A percentile compares a stretch with the other conserved stretches of the same genome.
Conservation (phyloP, 495 filamentous ascomycete species). For the Xylaria intraflava region DNA sequence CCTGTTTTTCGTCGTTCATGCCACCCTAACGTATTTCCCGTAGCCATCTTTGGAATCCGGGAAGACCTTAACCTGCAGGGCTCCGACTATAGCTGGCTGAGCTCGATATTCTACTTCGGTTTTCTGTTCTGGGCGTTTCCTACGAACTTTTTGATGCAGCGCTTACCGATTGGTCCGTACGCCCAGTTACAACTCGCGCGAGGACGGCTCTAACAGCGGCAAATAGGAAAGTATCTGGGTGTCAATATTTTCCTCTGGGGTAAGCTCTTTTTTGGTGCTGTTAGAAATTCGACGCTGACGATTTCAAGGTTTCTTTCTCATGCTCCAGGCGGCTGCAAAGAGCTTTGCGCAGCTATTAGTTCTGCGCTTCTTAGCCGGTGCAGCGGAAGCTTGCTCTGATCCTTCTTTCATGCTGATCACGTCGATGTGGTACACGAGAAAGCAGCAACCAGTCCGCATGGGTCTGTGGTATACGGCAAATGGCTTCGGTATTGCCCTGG, state of each 20-base stretch:
- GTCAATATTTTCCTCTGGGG: conserved; percentile 58
- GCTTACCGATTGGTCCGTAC: conserved; percentile 46
- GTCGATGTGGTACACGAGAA: conserved; percentile 45
- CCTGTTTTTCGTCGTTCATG: conserved; percentile 1
- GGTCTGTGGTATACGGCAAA: conserved; percentile 57
- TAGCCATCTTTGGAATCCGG: conserved; percentile 50
- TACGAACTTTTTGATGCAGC: conserved; percentile 50
- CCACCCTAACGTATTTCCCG: conserved; percentile 12
- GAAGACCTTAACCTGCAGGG: conserved; percentile 44
- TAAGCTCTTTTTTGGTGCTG: conserved; percentile 6
- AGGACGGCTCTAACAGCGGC: not conserved
- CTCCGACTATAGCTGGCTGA: conserved; percentile 53
- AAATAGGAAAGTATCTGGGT: conserved; percentile 46
- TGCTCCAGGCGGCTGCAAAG: conserved; percentile 49
- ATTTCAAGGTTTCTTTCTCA: conserved; percentile 33
- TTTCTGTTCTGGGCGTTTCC: conserved; percentile 44
- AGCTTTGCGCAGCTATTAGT: conserved; percentile 48
- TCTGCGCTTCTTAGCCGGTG: conserved; percentile 50
- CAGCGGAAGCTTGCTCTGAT: conserved; percentile 47
- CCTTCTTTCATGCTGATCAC: conserved; percentile 39
- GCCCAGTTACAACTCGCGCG: conserved; percentile 14
- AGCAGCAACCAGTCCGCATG: conserved; percentile 53
- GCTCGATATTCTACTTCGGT: conserved; percentile 57
- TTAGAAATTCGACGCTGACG: not conserved
- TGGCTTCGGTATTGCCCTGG: conserved; percentile 52